These are phyloP conservation scores for Mucor mucedo DNA, from an alignment of 371 early-diverging fungal genomes.

Conservation along the genomic window DNA sequence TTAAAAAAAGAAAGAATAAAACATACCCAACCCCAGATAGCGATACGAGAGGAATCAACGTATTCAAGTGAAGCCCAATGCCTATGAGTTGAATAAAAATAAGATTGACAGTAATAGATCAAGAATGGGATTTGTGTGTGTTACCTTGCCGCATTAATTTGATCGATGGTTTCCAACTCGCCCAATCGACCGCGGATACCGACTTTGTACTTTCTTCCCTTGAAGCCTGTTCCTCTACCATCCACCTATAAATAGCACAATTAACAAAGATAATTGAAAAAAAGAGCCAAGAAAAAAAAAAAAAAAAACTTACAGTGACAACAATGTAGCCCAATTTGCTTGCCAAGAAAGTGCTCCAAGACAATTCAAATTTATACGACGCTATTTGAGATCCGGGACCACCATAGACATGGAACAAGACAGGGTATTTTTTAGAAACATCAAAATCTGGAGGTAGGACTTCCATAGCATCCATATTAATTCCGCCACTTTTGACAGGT, in stretches of 20 bases:
- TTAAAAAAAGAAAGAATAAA: too few relatives aligned
- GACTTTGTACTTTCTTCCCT: slow-evolving; percentile 81
- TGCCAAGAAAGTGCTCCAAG: slow-evolving; percentile 73
- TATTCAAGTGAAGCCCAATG: slow-evolving; percentile 70
- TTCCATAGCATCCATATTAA: slow-evolving; percentile 70
- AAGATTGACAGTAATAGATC: background rate
- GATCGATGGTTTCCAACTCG: slow-evolving; percentile 81
- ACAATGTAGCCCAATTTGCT: slow-evolving; percentile 56
- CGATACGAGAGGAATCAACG: slow-evolving; percentile 81
- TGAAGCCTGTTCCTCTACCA: slow-evolving; percentile 88
- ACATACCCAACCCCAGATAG: slow-evolving; percentile 93
- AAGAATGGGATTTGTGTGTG: background rate
- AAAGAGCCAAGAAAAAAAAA: background rate
- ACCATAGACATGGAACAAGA: slow-evolving; percentile 88
- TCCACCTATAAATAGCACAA: slow-evolving; percentile 57
- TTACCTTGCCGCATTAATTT: slow-evolving; percentile 79
- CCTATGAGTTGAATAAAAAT: slow-evolving; percentile 9
- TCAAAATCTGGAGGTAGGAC: slow-evolving; percentile 85
- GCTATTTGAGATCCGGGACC: slow-evolving; percentile 91
- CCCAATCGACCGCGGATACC: slow-evolving; percentile 81
- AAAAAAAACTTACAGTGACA: slow-evolving; percentile 38
- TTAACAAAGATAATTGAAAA: background rate
- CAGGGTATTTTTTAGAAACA: slow-evolving; percentile 71
- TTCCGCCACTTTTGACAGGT: slow-evolving; percentile 57
- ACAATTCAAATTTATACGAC: slow-evolving; percentile 63